Evolutionary conservation across 305 asterid species (phyloP).

Genomic region (Salvia sclarea): DNA sequence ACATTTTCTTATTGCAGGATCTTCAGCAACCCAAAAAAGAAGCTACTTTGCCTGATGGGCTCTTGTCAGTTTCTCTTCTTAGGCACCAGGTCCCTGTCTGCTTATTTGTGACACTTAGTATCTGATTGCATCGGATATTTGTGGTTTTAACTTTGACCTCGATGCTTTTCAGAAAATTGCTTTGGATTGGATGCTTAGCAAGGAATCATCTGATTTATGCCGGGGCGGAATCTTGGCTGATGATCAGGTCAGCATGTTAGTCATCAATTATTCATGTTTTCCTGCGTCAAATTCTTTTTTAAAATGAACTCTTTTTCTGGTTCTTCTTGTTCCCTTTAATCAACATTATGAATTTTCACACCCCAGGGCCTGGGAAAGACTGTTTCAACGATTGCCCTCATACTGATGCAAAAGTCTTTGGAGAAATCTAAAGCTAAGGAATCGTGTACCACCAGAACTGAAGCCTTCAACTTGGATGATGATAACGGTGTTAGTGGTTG

Average conservation of each 20-base stretch:
- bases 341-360: conserved; percentile 29
- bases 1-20: conserved; percentile 55
- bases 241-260: conserved; percentile 74
- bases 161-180: conserved; percentile 77
- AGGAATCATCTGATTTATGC: conserved; percentile 80
- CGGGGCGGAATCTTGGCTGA: conserved; percentile 96
- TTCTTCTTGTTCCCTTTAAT: conserved; percentile 1
- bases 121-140: conserved; percentile 31
- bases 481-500: conserved; percentile 55
- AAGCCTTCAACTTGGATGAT: conserved; percentile 85
- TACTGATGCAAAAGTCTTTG: conserved; percentile 58
- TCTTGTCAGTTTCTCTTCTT: conserved; percentile 84
- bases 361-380: conserved; percentile 98
- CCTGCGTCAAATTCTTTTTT: conserved; percentile 16
- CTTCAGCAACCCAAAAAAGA: conserved; percentile 66
- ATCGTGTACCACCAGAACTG: conserved; percentile 42
- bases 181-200: conserved; percentile 87
- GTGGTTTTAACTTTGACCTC: conserved; percentile 33
- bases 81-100: conserved; percentile 84
- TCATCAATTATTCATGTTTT: conserved; percentile 22
- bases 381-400: conserved; percentile 87
- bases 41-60: conserved; percentile 65
- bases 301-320: conserved; percentile 9
- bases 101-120: conserved; percentile 27
- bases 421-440: conserved; percentile 58